phyloP scores from a whole-genome alignment of 208 protist genomes.

The Leishmania mexicana region DNA sequence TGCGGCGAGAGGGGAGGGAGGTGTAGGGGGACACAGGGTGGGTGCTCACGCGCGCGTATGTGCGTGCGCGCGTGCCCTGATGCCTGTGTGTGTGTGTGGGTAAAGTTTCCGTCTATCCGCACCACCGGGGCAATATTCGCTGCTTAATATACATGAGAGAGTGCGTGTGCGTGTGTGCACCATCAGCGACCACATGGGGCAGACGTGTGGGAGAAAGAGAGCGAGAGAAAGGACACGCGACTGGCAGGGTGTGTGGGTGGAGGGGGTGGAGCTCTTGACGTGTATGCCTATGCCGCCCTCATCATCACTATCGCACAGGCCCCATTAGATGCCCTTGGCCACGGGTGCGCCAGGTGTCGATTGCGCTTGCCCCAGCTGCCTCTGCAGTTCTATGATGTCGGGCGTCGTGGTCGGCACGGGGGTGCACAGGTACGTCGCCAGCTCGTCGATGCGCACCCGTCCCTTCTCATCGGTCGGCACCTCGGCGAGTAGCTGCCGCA shows the following conservation, averaged over 20 bases:
- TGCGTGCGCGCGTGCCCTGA: not conserved
- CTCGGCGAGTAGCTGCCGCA: constrained; percentile 83
- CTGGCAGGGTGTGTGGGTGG: no score
- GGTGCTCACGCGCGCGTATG: not conserved
- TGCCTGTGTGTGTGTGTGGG: not conserved
- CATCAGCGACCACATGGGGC: not conserved
- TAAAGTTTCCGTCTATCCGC: not conserved
- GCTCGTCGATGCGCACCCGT: constrained; percentile 79
- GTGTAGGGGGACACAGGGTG: no score
- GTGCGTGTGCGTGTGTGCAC: not conserved
- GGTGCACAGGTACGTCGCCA: constrained; percentile 81
- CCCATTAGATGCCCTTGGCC: not conserved
- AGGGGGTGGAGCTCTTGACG: not conserved
- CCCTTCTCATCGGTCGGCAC: constrained; percentile 78
- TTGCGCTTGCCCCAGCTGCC: constrained; percentile 52
- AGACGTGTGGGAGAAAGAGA: not conserved
- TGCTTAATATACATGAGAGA: constrained; percentile 4
- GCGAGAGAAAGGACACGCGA: not conserved
- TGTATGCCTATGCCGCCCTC: not conserved
- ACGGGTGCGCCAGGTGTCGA: not conserved
- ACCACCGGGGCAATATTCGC: not conserved
- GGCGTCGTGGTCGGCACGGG: constrained; percentile 83
- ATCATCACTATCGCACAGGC: not conserved
- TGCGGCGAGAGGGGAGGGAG: no score
- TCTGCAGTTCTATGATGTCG: constrained; percentile 88